Evolutionary conservation across 441 rosid genomes (phyloP).

Genomic region (Erodium moschatum): DNA sequence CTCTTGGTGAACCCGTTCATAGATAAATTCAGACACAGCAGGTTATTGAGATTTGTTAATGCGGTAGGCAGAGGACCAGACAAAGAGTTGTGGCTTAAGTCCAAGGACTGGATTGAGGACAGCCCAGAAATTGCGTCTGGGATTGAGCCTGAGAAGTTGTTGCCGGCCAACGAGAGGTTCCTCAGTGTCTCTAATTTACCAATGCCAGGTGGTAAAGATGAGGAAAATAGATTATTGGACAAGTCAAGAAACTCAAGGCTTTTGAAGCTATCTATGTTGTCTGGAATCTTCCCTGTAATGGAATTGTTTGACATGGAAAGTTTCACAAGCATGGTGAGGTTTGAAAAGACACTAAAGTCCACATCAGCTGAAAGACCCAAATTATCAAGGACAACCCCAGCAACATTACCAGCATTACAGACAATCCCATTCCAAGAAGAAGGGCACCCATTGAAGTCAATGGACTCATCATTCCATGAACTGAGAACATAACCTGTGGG

Average conservation of each 20-base stretch:
- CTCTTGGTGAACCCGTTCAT: slow-evolving; percentile 48
- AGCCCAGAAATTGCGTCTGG: slow-evolving; percentile 64
- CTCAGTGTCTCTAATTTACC: slow-evolving; percentile 52
- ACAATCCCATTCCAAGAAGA: slow-evolving; percentile 92
- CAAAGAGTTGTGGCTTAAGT: slow-evolving; percentile 71
- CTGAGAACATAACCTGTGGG: slow-evolving; percentile 81
- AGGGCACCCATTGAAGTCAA: slow-evolving; percentile 91
- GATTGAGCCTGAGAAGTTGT: slow-evolving; percentile 78
- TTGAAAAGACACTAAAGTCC: slow-evolving; percentile 64
- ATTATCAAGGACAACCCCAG: slow-evolving; percentile 75
- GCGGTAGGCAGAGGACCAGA: slow-evolving; percentile 58
- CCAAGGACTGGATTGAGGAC: slow-evolving; percentile 61
- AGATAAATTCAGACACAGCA: slow-evolving; percentile 63
- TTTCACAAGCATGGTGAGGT: slow-evolving; percentile 79
- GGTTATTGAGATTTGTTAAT: slow-evolving; percentile 47
- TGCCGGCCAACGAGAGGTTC: slow-evolving; percentile 74
- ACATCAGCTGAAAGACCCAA: slow-evolving; percentile 66
- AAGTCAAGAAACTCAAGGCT: slow-evolving; percentile 72
- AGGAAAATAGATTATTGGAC: slow-evolving; percentile 66
- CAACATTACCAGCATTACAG: slow-evolving; percentile 83
- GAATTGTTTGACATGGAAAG: slow-evolving; percentile 87
- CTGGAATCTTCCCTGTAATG: slow-evolving; percentile 58
- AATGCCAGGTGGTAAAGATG: slow-evolving; percentile 46
- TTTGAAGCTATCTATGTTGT: slow-evolving; percentile 46
- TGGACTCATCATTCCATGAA: slow-evolving; percentile 95